These are phyloP conservation scores for Arthrinium phaeospermum DNA, from an alignment of 2,329 filamentous ascomycete genomes.

Conservation along the genomic window DNA sequence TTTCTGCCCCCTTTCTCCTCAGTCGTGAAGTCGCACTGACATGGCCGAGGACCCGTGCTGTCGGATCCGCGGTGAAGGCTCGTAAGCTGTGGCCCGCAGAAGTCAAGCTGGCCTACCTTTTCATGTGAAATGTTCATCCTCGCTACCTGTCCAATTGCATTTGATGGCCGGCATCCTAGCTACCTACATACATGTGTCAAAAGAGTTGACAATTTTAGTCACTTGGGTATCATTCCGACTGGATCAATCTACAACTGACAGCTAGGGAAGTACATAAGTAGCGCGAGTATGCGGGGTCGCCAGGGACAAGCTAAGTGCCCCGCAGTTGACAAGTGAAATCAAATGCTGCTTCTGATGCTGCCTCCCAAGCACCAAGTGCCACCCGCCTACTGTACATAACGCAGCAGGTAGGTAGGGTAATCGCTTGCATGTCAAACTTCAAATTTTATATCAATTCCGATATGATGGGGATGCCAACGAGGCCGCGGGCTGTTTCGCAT, in stretches of 20 bases:
- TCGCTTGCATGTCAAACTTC: not conserved
- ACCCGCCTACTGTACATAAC: too few species aligned
- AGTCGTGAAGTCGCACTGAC: not conserved
- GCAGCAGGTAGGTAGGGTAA: not conserved
- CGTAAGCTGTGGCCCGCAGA: not conserved
- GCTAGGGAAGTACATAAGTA: not conserved
- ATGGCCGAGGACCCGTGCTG: slow-evolving; percentile 14
- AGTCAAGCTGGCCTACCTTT: not conserved
- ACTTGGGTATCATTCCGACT: not conserved
- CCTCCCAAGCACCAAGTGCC: too few species aligned
- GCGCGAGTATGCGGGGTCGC: not conserved
- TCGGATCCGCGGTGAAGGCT: not conserved
- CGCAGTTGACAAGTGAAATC: not conserved
- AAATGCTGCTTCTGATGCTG: not conserved
- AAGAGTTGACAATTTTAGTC: not conserved
- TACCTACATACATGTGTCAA: not conserved
- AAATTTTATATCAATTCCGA: not conserved
- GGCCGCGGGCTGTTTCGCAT: not conserved
- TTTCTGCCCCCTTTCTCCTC: not conserved
- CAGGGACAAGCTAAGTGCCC: not conserved
- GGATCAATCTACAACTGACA: not conserved
- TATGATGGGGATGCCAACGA: not conserved
- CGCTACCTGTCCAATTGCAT: not conserved
- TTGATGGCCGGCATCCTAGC: not conserved
- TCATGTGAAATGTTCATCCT: not conserved